Evolutionary conservation across 2,329 filamentous ascomycete genomes (phyloP), one percentile per base, ranked within the genome.

Genomic region (Neofusicoccum cordaticola): DNA sequence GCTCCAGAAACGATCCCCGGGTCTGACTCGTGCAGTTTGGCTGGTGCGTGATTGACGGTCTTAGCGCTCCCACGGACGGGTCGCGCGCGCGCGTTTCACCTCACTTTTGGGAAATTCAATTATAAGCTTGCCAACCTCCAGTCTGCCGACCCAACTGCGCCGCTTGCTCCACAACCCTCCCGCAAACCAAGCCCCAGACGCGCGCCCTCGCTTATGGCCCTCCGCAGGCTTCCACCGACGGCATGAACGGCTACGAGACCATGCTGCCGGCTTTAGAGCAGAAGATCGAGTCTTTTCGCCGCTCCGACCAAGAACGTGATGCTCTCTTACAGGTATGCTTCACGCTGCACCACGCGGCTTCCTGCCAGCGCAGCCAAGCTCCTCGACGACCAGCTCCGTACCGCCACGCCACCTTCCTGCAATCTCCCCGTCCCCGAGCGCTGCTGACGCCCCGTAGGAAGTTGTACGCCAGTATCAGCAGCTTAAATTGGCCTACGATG

Each of bases 291-390:
- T 65, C 66, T 35, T 78, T 77, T 64, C 71, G 71, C 37, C 71
- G 71, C 34, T 75, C 74, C 37, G 76, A 78, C 58, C 71, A 74
- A n/a, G 73, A 74, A 13, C 70, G 76, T 65, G 74, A 78, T 62
- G 70, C 69, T 41, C 71, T 78, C 45, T 67, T 77, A 61, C 69
- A 66, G 42, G 75, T 76, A 69, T 12, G 69, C 66, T 63, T 35
- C 47, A 42, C 47, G 15, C n/a, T 50, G 35, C 35, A 22, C n/a
- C 11, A 31, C 9, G 15, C 52, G 35, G 6, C 27, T 1, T 31
- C 45, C 37, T 52, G 7, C 11, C 45, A 15, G 27, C 45, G 34
- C 12, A 37, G 11, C 22, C 8, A 13, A 27, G 34, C 17, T 8
- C 17, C 60, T 15, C 9, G 11, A 7, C 34, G 2, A 12, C 39